A percentile compares a stretch with the other conserved stretches of the same genome.
Evolutionary conservation across 2,329 filamentous ascomycete species (phyloP).

Genomic region (Penicillium sp.): DNA sequence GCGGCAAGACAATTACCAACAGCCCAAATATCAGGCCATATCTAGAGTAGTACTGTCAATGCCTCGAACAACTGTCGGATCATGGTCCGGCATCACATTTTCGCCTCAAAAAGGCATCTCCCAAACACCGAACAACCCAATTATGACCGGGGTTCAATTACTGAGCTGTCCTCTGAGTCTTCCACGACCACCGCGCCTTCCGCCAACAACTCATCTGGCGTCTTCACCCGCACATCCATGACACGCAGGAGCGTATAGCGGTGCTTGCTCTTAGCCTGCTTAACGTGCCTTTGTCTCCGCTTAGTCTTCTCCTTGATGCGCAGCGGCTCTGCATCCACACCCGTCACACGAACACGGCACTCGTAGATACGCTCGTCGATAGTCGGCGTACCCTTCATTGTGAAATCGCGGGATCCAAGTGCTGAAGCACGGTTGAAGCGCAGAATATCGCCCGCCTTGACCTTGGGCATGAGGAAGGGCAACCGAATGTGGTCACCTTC

Average conservation of each 20-base stretch:
- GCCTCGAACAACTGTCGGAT: neutral
- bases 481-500: conserved; percentile 72
- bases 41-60: conserved; percentile 1
- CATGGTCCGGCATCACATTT: conserved; percentile 2
- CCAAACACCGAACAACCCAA: neutral
- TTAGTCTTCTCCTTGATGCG: conserved; percentile 79
- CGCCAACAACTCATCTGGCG: conserved; percentile 53
- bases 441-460: conserved; percentile 77
- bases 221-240: conserved; percentile 72
- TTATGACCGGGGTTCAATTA: conserved; percentile 27
- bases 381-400: conserved; percentile 77
- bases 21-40: neutral
- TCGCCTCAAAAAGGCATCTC: neutral
- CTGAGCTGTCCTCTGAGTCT: conserved; percentile 22
- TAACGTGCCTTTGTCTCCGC: conserved; percentile 66
- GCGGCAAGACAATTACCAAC: conserved; percentile 15
- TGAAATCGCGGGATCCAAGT: conserved; percentile 86
- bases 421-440: conserved; percentile 81
- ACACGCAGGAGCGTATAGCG: conserved; percentile 82
- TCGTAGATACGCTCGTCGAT: conserved; percentile 81
- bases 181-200: conserved; percentile 43
- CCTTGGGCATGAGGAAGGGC: conserved; percentile 75
- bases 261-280: conserved; percentile 84
- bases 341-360: conserved; percentile 81
- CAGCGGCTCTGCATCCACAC: conserved; percentile 77